Conservation (phyloP, 2,329 filamentous ascomycete genomes). For the Lachnum nothofagi region DNA sequence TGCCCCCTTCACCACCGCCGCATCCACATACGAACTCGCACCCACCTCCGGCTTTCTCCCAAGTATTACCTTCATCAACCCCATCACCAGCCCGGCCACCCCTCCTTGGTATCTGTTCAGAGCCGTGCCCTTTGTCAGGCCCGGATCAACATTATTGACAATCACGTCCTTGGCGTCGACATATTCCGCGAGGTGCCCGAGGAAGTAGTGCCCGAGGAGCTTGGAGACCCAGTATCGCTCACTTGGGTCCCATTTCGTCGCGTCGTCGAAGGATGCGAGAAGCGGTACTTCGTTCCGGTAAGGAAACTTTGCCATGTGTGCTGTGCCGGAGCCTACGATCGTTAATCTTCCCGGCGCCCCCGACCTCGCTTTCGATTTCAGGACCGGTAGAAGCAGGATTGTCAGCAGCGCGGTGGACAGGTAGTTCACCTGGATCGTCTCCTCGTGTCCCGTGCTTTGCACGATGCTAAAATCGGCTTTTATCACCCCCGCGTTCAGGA, state of each 20-base stretch:
- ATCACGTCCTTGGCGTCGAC: slow-evolving; percentile 34
- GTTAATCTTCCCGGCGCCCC: slow-evolving; percentile 14
- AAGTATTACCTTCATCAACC: slow-evolving; percentile 24
- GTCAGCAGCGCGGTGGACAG: slow-evolving; percentile 26
- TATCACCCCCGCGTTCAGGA: slow-evolving; percentile 42
- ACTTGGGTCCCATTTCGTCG: slow-evolving; percentile 18
- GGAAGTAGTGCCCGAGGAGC: slow-evolving; percentile 33
- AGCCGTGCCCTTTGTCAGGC: slow-evolving; percentile 36
- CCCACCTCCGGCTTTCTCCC: slow-evolving; percentile 37
- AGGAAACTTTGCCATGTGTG: slow-evolving; percentile 28
- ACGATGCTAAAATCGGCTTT: slow-evolving; percentile 8
- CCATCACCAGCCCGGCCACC: slow-evolving; percentile 14
- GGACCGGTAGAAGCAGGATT: slow-evolving; percentile 27
- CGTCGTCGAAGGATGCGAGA: slow-evolving; percentile 33
- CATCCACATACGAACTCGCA: slow-evolving; percentile 45
- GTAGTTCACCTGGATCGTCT: slow-evolving; percentile 36
- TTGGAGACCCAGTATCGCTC: slow-evolving; percentile 33
- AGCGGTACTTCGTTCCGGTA: slow-evolving; percentile 27
- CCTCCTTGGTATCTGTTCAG: slow-evolving; percentile 34
- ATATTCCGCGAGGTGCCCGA: slow-evolving; percentile 36
- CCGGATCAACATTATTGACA: slow-evolving; percentile 37
- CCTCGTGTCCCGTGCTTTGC: slow-evolving; percentile 36
- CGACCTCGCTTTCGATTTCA: slow-evolving; percentile 17
- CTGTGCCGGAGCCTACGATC: slow-evolving; percentile 31
- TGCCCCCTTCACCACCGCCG: slow-evolving; percentile 40